Percentiles rank a stretch among this genome's conserved stretches.
These are phyloP conservation scores for Diaporthe citriasiana DNA, from an alignment of 2,329 filamentous ascomycete genomes.

Conservation along the genomic window DNA sequence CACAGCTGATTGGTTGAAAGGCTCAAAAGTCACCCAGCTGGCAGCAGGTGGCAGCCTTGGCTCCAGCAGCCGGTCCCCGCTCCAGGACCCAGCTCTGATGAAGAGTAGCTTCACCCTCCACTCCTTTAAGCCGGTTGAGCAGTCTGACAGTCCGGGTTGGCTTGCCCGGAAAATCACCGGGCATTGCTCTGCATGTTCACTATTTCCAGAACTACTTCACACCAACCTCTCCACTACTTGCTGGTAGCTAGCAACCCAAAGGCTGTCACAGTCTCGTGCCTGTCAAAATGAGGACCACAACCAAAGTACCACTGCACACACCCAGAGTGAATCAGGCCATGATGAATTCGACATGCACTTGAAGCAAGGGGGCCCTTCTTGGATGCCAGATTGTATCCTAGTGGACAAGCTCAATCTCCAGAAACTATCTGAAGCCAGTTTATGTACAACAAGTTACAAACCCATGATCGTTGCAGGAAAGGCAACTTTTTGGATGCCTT, in stretches of 20 bases:
- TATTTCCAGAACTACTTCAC: background rate
- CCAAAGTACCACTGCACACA: background rate
- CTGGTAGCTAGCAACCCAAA: background rate
- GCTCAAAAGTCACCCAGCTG: background rate
- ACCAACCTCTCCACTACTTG: background rate
- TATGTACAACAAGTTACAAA: conserved; percentile 43
- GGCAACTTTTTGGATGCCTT: conserved; percentile 20
- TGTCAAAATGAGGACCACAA: background rate
- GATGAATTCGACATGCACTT: background rate
- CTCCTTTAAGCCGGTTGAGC: too few relatives aligned
- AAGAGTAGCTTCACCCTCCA: too few relatives aligned
- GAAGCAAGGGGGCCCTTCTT: background rate
- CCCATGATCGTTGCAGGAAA: conserved; percentile 5
- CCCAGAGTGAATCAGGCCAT: background rate
- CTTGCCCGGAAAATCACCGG: background rate
- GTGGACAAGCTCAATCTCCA: background rate
- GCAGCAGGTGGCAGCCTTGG: background rate
- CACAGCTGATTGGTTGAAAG: conserved; percentile 36
- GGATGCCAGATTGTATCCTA: conserved; percentile 3
- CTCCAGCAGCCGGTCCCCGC: too few relatives aligned
- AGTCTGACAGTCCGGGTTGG: background rate
- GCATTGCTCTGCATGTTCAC: background rate
- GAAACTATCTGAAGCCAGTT: conserved; percentile 41
- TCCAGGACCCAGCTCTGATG: background rate
- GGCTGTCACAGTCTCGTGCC: background rate